phyloP scores from a whole-genome alignment of 2,329 filamentous ascomycete species.

The Aspergillus costaricaensis region DNA sequence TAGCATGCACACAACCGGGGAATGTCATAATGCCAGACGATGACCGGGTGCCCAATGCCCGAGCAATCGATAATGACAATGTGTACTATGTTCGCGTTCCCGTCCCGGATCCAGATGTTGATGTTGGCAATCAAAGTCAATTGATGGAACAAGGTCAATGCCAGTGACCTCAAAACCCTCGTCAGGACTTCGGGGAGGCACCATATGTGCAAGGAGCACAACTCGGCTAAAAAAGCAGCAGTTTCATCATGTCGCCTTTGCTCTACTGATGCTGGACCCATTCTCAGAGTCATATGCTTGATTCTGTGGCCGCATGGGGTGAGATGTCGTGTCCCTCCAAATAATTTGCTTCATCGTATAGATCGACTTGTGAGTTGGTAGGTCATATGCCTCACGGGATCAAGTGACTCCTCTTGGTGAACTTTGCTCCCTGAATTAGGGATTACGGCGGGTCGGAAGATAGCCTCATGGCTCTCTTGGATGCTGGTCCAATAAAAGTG shows the following conservation, averaged over 20 bases:
- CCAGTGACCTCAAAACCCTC: conserved; percentile 58
- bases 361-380: conserved; percentile 53
- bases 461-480: conserved; percentile 20
- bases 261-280: too few species aligned
- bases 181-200: conserved; percentile 56
- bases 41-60: too few species aligned
- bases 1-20: too few species aligned
- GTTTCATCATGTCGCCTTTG: too few species aligned
- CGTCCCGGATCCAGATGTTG: neutral
- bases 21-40: too few species aligned
- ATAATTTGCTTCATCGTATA: conserved; percentile 61
- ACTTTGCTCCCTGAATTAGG: conserved; percentile 12
- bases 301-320: conserved; percentile 59
- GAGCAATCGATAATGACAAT: conserved; percentile 3
- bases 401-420: conserved; percentile 41
- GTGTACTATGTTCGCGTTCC: neutral
- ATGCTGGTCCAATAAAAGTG: conserved; percentile 13
- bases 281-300: too few species aligned
- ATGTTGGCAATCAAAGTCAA: conserved; percentile 44
- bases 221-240: conserved; percentile 43
- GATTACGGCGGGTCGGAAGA: conserved; percentile 16
- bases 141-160: conserved; percentile 59
- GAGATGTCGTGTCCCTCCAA: conserved; percentile 59
- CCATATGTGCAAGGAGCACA: conserved; percentile 60
- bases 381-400: conserved; percentile 55